Evolutionary conservation across 768 basidiomycete genomes (phyloP), one percentile per base, ranked within the genome.

Genomic region (Kondoa subrosea): DNA sequence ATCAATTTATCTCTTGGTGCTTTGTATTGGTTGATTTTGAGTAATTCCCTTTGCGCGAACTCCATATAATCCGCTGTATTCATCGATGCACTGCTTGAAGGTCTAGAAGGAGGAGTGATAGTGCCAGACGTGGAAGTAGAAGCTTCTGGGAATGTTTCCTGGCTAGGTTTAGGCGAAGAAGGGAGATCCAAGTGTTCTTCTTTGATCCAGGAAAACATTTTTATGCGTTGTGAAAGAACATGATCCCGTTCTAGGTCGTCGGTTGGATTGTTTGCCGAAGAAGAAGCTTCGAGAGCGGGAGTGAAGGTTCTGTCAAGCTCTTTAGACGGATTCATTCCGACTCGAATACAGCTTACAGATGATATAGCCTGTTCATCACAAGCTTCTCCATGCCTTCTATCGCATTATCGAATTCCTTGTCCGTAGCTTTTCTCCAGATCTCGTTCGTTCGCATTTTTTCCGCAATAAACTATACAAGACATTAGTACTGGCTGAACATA

Each of bases 321-420:
- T 29, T 17, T 25, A 33, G 17, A 68, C 29, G 29, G 17, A 56
- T 0, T 17, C n/a, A n/a, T 0, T 26, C 32, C 27, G 1, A 62
- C 16, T 8, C 21, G 12, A 2, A 34, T 58, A n/a, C 1, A 16
- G 84, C 87, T 75, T 70, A 96, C 92, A 88, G 90, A 73, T 91
- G 89, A 77, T 95, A 97, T 65, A 97, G 79, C 64, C 91, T 81
- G 73, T 97, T 99, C 95, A 99, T 97, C 72, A 99, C 95, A 4
- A 99, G 83, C 77, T 99, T 99, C 81, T 99, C 95, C 90, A 97
- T 96, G 64, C 91, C 92, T 78, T 99, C 95, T 80, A 91, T 83
- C 0, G 91, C 90, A 73, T 93, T 92, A 66, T 97, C 95, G 71
- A 99, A 96, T 76, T 97, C 91, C 3, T 80, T 78, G 26, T 89